phyloP scores from a whole-genome alignment of 2,329 filamentous ascomycete genomes.

The Colletotrichum karsti region DNA sequence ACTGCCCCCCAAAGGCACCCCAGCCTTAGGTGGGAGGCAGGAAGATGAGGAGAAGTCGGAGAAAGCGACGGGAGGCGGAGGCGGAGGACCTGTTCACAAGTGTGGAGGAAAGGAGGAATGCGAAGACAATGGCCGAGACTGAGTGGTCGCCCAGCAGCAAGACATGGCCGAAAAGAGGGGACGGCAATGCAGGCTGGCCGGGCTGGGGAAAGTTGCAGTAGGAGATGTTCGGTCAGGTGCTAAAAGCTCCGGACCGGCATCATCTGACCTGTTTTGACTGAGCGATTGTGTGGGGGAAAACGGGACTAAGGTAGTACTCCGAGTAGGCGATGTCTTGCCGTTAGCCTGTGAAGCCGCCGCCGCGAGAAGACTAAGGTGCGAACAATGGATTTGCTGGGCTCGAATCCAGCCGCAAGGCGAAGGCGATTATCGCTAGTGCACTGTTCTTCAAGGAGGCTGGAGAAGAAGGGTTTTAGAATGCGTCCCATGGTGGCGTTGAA shows the following conservation, averaged over 20 bases:
- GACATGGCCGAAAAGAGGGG: conserved; percentile 18
- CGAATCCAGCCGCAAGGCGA: not conserved
- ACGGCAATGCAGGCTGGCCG: conserved; percentile 19
- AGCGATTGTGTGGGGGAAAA: conserved; percentile 11
- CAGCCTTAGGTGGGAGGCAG: conserved; percentile 1
- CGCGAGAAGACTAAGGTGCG: no score
- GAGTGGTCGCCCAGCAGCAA: conserved; percentile 16
- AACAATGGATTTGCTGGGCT: not conserved
- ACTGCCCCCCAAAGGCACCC: not conserved
- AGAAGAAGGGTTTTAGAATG: conserved; percentile 9
- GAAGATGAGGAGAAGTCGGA: not conserved
- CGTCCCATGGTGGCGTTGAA: conserved; percentile 14
- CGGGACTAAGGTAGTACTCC: not conserved
- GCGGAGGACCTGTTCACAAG: not conserved
- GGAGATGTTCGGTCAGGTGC: conserved; percentile 28
- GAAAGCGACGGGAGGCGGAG: not conserved
- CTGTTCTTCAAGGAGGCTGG: conserved; percentile 7
- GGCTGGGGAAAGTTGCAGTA: conserved; percentile 8
- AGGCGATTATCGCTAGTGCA: not conserved
- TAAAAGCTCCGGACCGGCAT: conserved; percentile 23
- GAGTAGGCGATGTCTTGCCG: not conserved
- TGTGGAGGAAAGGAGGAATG: not conserved
- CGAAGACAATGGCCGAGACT: no score
- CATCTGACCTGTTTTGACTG: conserved; percentile 15
- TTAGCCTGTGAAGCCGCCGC: not conserved